phyloP scores from a whole-genome alignment of 2,329 filamentous ascomycete species.

The Aspergillus costaricaensis region DNA sequence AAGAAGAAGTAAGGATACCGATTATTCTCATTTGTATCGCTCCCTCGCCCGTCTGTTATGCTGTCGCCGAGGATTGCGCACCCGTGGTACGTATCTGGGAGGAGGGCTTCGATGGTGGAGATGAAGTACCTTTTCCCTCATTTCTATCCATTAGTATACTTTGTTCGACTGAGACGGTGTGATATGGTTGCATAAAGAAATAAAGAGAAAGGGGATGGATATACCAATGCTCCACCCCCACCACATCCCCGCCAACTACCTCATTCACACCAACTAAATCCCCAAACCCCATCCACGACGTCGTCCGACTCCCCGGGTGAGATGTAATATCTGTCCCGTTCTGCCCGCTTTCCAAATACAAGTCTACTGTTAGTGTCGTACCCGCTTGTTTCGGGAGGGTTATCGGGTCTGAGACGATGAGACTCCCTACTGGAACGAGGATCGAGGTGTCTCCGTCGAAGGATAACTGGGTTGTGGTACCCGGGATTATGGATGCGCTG shows the following conservation, averaged over 20 bases:
- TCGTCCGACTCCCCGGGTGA: conserved; percentile 67
- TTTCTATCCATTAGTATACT: no score
- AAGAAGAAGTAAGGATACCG: no score
- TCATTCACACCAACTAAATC: conserved; percentile 56
- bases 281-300: conserved; percentile 60
- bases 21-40: conserved; percentile 61
- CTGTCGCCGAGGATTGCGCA: conserved; percentile 64
- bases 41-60: conserved; percentile 66
- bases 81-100: conserved; percentile 46
- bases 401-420: conserved; percentile 64
- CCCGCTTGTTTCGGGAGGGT: conserved; percentile 55
- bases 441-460: conserved; percentile 58
- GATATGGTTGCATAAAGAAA: background rate
- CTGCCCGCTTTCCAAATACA: conserved; percentile 62
- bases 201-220: background rate
- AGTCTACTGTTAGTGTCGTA: conserved; percentile 58
- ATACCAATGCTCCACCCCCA: conserved; percentile 48
- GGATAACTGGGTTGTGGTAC: conserved; percentile 56
- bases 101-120: conserved; percentile 59
- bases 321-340: conserved; percentile 59
- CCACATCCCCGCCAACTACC: conserved; percentile 43
- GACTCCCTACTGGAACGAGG: conserved; percentile 57
- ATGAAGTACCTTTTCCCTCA: conserved; percentile 57
- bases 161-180: no score
- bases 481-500: conserved; percentile 53